Evolutionary conservation across 331 rosid genomes (phyloP).

Genomic region (Arachis monticola): DNA sequence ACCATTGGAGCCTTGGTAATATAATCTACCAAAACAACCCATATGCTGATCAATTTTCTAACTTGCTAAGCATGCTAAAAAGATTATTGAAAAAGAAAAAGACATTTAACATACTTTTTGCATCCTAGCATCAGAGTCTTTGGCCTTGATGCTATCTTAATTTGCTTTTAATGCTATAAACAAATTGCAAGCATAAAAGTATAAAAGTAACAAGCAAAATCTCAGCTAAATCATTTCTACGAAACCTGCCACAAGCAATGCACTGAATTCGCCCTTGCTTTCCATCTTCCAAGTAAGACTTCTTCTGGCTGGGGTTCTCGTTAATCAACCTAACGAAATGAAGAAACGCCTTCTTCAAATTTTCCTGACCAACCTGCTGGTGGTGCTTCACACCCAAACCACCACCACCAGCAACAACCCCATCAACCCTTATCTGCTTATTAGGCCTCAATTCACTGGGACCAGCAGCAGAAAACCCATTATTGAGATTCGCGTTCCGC

Average conservation of each 20-base stretch:
- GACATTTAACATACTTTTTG: neutral
- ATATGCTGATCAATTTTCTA: neutral
- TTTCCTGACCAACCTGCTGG: constrained; percentile 67
- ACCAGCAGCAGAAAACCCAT: constrained; percentile 52
- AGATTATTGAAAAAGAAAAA: neutral
- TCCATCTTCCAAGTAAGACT: constrained; percentile 76
- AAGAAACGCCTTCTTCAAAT: constrained; percentile 73
- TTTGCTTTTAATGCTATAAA: constrained; percentile 8
- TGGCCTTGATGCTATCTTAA: neutral
- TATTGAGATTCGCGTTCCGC: constrained; percentile 55
- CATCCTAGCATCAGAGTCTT: neutral
- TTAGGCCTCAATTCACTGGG: constrained; percentile 63
- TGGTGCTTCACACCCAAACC: constrained; percentile 50
- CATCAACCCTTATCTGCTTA: constrained; percentile 64
- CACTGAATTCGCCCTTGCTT: constrained; percentile 80
- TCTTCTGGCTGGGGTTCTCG: constrained; percentile 67
- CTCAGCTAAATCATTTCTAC: constrained; percentile 32
- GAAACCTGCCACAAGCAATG: constrained; percentile 89
- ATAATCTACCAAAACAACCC: neutral
- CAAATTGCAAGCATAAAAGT: constrained; percentile 7
- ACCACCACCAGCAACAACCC: constrained; percentile 37
- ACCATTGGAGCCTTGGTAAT: neutral
- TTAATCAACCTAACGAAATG: constrained; percentile 64
- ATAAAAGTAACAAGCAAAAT: constrained; percentile 6
- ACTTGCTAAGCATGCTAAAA: neutral